A percentile compares a stretch with the other conserved stretches of the same genome.
These are phyloP conservation scores for Moniliella sp. DNA, from an alignment of 1,284 basidiomycete species.

Conservation along the genomic window DNA sequence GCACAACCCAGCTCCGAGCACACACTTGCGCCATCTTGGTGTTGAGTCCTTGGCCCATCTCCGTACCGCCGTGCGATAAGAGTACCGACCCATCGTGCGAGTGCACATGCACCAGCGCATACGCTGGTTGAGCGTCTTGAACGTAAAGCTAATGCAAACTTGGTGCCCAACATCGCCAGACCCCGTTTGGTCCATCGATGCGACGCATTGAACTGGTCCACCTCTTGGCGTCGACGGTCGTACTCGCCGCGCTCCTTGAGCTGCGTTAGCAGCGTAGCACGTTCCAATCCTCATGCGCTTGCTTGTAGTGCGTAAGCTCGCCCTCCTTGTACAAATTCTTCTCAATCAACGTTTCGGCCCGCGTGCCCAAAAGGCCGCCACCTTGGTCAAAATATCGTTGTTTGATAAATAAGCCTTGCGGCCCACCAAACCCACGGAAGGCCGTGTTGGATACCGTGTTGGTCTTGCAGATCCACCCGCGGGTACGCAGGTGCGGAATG, in stretches of 20 bases:
- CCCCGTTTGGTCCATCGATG: constrained; percentile 33
- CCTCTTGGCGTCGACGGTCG: constrained; percentile 14
- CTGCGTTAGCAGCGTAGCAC: constrained; percentile 29
- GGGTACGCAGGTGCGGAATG: constrained; percentile 25
- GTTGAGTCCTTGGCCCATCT: constrained; percentile 29
- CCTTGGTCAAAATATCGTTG: constrained; percentile 29
- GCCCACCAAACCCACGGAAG: constrained; percentile 34
- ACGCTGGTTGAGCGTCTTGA: too few species aligned
- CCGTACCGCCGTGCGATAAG: constrained; percentile 29
- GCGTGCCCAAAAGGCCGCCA: constrained; percentile 24
- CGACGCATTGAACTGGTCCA: constrained; percentile 28
- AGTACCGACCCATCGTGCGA: constrained; percentile 30
- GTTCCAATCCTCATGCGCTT: constrained; percentile 33
- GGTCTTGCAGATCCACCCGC: constrained; percentile 31
- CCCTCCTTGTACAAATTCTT: constrained; percentile 32
- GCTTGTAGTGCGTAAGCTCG: constrained; percentile 31
- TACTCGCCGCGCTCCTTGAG: constrained; percentile 17
- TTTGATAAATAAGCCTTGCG: constrained; percentile 33
- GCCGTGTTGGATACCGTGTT: constrained; percentile 35
- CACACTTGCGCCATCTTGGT: constrained; percentile 34
- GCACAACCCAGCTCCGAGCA: constrained; percentile 31
- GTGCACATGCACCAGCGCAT: constrained; percentile 31
- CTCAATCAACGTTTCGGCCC: constrained; percentile 28
- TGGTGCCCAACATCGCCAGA: constrained; percentile 29
- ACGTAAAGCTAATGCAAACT: constrained; percentile 34